Percentiles rank a stretch among this genome's conserved stretches.
Conservation (phyloP, 2,329 filamentous ascomycete genomes). For the Dactylellina leptospora region DNA sequence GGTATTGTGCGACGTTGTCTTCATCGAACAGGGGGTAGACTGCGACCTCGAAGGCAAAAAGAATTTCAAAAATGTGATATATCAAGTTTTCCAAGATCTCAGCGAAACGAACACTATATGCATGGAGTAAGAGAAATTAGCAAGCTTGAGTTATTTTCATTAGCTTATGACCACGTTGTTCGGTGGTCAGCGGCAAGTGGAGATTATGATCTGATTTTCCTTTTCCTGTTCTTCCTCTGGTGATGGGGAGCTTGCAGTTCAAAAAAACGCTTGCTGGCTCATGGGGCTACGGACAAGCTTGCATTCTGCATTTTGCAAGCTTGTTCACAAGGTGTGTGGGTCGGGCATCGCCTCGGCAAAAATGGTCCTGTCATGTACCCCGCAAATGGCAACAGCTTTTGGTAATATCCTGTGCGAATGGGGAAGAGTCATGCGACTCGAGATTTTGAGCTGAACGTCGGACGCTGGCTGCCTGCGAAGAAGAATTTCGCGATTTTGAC, state of each 20-base stretch:
- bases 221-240: conserved; percentile 3
- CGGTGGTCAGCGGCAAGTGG: conserved; percentile 53
- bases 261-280: too few relatives aligned
- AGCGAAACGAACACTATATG: conserved; percentile 9
- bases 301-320: too few relatives aligned
- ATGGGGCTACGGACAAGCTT: background rate
- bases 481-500: background rate
- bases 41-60: too few relatives aligned
- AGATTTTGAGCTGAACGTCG: conserved; percentile 10
- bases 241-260: too few relatives aligned
- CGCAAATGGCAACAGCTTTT: conserved; percentile 47
- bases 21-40: too few relatives aligned
- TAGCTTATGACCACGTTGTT: conserved; percentile 37
- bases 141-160: conserved; percentile 50
- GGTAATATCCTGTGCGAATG: conserved; percentile 29
- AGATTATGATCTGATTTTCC: conserved; percentile 22
- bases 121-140: conserved; percentile 51
- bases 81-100: conserved; percentile 10
- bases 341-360: conserved; percentile 42
- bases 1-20: conserved; percentile 17
- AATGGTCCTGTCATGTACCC: conserved; percentile 51
- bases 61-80: conserved; percentile 43
- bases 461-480: conserved; percentile 3
- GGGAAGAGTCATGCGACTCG: conserved; percentile 41
- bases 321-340: conserved; percentile 7